Evolutionary conservation across 2,329 filamentous ascomycete genomes (phyloP), one percentile per base, ranked within the genome.

Genomic region (Paracorniculantispora psalliotae): DNA sequence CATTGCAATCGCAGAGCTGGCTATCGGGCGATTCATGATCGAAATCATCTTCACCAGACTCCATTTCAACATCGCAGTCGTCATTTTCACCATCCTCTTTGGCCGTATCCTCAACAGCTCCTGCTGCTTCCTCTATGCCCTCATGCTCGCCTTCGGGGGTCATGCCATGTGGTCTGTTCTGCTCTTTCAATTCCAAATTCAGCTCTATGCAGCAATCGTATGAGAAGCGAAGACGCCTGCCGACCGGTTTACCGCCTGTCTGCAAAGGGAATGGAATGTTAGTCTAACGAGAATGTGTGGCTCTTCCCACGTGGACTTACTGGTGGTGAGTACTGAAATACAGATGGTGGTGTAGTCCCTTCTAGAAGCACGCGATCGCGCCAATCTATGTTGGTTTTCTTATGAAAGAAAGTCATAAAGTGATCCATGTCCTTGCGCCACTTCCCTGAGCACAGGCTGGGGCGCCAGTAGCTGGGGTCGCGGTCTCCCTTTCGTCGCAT

Each of bases 341-440:
- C 67, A 0, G 63, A 65, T 10, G 59, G 58, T 3, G 70, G 67
- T 55, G 62, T 72, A 1, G 69, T 73, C 5, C 68, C 68, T 33
- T 70, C 67, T 50, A 67, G 67, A 5, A 71, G 57, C 1, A 82
- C 68, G 15, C 84, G 76, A 46, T 85, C 72, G n/a, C 81, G 75
- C 87, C 87, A 90, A 1, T 74, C 67, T 10, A 84, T 73, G 0
- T 82, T 81, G 0, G 85, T 85, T 68, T 84, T 83, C 8, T 74
- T 72, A 12, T 68, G 69, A 67, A 90, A 90, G 63, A 86, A 84
- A 0, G 70, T 63, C 60, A 75, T 75, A 67, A 90, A 89, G 0
- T 73, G 71, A 0, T 63, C 62, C 60, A 83, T 76, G 26, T 85
- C 82, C 2, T 61, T 55, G 2, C 66, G 54, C 66, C 82, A 80